Conservation (phyloP, 2,329 filamentous ascomycete genomes). For the Fusarium sp. region DNA sequence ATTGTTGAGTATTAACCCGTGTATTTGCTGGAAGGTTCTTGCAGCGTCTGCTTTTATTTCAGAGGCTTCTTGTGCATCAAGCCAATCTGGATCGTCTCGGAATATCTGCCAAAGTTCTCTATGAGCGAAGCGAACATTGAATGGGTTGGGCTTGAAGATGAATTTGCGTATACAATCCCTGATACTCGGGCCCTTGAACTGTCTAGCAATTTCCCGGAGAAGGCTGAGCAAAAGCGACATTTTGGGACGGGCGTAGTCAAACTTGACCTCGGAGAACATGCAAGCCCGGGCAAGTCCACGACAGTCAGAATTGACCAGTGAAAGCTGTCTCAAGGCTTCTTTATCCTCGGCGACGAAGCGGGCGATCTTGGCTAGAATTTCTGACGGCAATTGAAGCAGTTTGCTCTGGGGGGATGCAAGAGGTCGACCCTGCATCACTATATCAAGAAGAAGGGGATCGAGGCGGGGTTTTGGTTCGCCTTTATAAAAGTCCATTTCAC, state of each 20-base stretch:
- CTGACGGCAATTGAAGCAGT: slow-evolving; percentile 16
- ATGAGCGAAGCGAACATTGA: neutral
- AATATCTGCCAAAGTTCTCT: neutral
- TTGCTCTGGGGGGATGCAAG: neutral
- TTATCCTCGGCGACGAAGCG: slow-evolving; percentile 12
- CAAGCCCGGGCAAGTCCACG: slow-evolving; percentile 23
- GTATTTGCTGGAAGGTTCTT: neutral
- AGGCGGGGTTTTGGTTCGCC: neutral
- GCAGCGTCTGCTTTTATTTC: neutral
- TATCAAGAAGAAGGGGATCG: slow-evolving; percentile 13
- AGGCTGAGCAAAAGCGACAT: neutral
- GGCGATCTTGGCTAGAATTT: slow-evolving; percentile 20
- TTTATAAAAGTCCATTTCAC: too few species aligned
- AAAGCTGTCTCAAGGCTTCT: neutral
- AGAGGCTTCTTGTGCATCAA: neutral
- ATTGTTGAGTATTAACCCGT: too few species aligned
- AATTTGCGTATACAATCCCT: neutral
- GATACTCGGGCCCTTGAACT: neutral
- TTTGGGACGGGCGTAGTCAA: slow-evolving; percentile 14
- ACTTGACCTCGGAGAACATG: slow-evolving; percentile 26
- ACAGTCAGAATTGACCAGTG: slow-evolving; percentile 35
- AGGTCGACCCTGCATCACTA: neutral
- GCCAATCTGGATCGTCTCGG: neutral
- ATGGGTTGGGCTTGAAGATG: neutral
- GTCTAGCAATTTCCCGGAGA: neutral